Evolutionary conservation across 208 protist species (phyloP).

Genomic region (Crithidia sp.): DNA sequence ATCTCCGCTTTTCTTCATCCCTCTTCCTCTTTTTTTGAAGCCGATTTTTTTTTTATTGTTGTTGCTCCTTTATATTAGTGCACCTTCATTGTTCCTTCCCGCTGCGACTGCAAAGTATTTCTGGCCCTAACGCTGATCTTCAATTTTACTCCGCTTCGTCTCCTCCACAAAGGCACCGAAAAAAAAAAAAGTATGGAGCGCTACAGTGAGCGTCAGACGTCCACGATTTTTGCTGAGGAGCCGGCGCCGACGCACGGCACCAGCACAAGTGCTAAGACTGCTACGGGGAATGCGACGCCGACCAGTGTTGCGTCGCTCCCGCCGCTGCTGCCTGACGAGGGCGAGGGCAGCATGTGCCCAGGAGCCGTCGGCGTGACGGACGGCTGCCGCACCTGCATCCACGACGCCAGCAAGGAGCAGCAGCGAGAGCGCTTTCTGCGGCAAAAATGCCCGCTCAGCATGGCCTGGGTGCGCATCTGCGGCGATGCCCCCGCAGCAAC

Average conservation of each 20-base stretch:
- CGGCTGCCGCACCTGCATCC: slow-evolving; percentile 29
- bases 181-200: slow-evolving; percentile 10
- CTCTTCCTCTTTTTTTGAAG: too few species aligned
- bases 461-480: slow-evolving; percentile 20
- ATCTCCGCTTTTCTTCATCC: too few species aligned
- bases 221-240: slow-evolving; percentile 13
- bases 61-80: too few species aligned
- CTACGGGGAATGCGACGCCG: too few species aligned
- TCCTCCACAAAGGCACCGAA: not conserved
- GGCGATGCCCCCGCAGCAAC: slow-evolving; percentile 11
- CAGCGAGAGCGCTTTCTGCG: slow-evolving; percentile 21
- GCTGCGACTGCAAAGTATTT: too few species aligned
- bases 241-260: not conserved
- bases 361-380: slow-evolving; percentile 22
- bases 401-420: slow-evolving; percentile 22
- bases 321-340: too few species aligned
- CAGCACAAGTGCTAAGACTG: too few species aligned
- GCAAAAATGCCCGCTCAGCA: slow-evolving; percentile 23
- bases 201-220: slow-evolving; percentile 12
- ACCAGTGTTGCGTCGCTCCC: too few species aligned
- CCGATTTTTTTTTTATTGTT: too few species aligned
- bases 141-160: too few species aligned
- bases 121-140: too few species aligned
- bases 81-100: too few species aligned
- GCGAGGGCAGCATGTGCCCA: not conserved